A percentile compares a stretch with the other conserved stretches of the same genome.
Evolutionary conservation across 108 stramenopile genomes (phyloP).

Genomic region (Nitzschia palea): DNA sequence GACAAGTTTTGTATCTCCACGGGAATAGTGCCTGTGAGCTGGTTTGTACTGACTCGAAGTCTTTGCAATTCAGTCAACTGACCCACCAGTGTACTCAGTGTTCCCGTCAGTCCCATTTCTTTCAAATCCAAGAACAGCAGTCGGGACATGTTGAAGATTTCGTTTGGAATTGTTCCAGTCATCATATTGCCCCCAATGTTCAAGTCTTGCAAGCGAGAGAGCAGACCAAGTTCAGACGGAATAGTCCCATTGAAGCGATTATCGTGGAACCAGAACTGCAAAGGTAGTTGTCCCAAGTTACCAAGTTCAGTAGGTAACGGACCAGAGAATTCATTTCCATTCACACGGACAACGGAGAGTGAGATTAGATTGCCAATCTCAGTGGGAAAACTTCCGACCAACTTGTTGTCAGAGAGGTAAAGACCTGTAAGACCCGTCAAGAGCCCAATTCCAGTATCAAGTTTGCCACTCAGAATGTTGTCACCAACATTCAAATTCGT

Average conservation of each 20-base stretch:
- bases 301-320: not conserved
- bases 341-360: constrained; percentile 43
- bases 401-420: not conserved
- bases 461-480: constrained; percentile 36
- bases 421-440: not conserved
- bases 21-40: constrained; percentile 38
- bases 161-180: constrained; percentile 20
- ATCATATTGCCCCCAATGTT: constrained; percentile 33
- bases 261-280: constrained; percentile 21
- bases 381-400: constrained; percentile 31
- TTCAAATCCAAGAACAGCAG: constrained; percentile 5
- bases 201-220: constrained; percentile 23
- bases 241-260: constrained; percentile 31
- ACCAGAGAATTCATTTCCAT: constrained; percentile 35
- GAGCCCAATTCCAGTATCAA: constrained; percentile 28
- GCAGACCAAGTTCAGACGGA: constrained; percentile 30
- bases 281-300: constrained; percentile 26
- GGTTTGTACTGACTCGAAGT: constrained; percentile 30
- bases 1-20: constrained; percentile 23
- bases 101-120: constrained; percentile 18
- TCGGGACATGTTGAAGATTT: constrained; percentile 8
- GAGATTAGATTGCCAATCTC: constrained; percentile 32
- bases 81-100: constrained; percentile 10
- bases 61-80: constrained; percentile 16
- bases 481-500: constrained; percentile 12